Conservation (phyloP, 2,329 filamentous ascomycete species). For the Proliferodiscus dingleyae region DNA sequence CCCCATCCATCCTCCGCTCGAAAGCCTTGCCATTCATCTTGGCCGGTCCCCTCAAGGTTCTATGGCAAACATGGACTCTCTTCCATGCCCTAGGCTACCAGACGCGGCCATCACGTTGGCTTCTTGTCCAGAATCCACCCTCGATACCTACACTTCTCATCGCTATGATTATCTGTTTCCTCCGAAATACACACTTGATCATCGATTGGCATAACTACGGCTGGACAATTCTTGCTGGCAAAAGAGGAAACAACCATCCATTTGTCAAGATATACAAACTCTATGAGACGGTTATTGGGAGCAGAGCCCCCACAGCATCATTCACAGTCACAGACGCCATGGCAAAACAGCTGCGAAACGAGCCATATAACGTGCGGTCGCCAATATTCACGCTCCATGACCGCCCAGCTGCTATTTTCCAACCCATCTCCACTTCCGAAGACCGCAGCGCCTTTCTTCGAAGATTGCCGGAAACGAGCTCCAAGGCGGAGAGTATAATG, state of each 20-base stretch:
- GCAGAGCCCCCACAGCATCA: conserved; percentile 63
- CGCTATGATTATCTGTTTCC: conserved; percentile 63
- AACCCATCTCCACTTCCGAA: conserved; percentile 51
- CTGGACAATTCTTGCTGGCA: conserved; percentile 78
- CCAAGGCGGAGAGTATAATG: conserved; percentile 54
- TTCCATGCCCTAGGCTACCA: conserved; percentile 68
- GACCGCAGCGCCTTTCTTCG: conserved; percentile 57
- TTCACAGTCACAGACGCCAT: conserved; percentile 90
- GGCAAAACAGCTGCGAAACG: conserved; percentile 61
- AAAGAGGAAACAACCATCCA: conserved; percentile 55
- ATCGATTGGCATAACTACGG: conserved; percentile 99
- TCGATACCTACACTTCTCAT: conserved; percentile 86
- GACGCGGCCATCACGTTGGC: conserved; percentile 72
- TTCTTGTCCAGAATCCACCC: conserved; percentile 91
- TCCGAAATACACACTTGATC: conserved; percentile 76
- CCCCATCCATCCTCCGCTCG: conserved; percentile 62
- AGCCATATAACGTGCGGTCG: conserved; percentile 59
- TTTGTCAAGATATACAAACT: conserved; percentile 71
- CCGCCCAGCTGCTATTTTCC: conserved; percentile 77
- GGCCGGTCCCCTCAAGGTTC: conserved; percentile 75
- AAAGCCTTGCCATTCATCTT: conserved; percentile 72
- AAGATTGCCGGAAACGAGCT: conserved; percentile 58
- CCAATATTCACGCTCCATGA: conserved; percentile 76
- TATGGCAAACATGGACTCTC: conserved; percentile 73
- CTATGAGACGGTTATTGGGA: conserved; percentile 73